These are phyloP conservation scores for Davidsoniella virescens DNA, from an alignment of 2,329 filamentous ascomycete genomes.

Conservation along the genomic window DNA sequence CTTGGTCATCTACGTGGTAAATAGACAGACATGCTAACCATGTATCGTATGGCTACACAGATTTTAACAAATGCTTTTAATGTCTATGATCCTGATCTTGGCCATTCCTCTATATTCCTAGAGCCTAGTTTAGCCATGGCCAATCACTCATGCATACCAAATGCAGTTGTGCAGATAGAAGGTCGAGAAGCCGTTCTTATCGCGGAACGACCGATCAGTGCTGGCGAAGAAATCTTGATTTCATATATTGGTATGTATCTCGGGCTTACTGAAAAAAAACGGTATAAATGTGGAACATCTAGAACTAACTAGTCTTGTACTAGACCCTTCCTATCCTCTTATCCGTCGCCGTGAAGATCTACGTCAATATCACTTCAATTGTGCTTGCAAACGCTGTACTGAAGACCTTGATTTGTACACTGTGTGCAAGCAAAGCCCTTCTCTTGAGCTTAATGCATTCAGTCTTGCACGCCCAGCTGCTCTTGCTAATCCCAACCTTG, in stretches of 20 bases:
- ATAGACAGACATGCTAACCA: not conserved
- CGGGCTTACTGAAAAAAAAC: not conserved
- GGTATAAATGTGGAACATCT: not conserved
- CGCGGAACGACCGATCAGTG: constrained; percentile 31
- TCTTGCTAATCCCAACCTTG: constrained; percentile 8
- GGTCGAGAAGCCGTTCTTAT: constrained; percentile 34
- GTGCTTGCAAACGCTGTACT: constrained; percentile 32
- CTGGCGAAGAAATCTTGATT: constrained; percentile 41
- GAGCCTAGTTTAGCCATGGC: constrained; percentile 40
- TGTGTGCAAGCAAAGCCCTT: constrained; percentile 27
- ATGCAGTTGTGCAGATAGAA: constrained; percentile 39
- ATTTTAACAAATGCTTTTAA: constrained; percentile 48
- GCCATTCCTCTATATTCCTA: constrained; percentile 37
- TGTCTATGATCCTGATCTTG: constrained; percentile 34
- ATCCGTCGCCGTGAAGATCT: constrained; percentile 27
- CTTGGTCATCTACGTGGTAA: not conserved
- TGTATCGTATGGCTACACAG: constrained; percentile 19
- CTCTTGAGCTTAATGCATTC: constrained; percentile 27
- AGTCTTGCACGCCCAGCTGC: constrained; percentile 18
- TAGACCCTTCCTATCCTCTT: constrained; percentile 33
- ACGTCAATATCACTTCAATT: constrained; percentile 35
- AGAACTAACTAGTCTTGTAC: not conserved
- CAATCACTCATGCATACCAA: constrained; percentile 47
- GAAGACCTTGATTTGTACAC: constrained; percentile 38
- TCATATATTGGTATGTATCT: constrained; percentile 39